These are phyloP conservation scores for Oryza nivara DNA, from an alignment of 176 grass and related monocot genomes.

Conservation along the genomic window DNA sequence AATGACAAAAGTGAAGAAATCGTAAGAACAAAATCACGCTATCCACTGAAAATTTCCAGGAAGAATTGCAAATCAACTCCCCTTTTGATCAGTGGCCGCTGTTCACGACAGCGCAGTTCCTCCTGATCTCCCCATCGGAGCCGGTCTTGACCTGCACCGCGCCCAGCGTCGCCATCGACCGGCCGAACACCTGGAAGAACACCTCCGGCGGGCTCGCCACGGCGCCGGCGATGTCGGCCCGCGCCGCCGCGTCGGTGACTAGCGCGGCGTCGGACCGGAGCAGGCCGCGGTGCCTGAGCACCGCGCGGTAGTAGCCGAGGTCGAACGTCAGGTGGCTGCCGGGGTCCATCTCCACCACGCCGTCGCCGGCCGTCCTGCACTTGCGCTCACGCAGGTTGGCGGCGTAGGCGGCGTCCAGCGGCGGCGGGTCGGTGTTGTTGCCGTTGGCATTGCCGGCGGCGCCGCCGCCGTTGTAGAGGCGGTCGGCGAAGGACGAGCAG, in stretches of 20 bases:
- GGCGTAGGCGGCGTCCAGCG: slow-evolving; percentile 62
- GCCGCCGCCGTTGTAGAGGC: slow-evolving; percentile 50
- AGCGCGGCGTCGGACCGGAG: slow-evolving; percentile 73
- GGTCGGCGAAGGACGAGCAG: slow-evolving; percentile 59
- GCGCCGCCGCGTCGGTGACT: slow-evolving; percentile 41
- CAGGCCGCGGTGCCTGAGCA: slow-evolving; percentile 69
- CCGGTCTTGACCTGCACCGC: slow-evolving; percentile 65
- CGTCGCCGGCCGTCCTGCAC: slow-evolving; percentile 48
- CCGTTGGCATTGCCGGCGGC: slow-evolving; percentile 16
- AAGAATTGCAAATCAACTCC: background rate
- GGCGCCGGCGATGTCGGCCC: slow-evolving; percentile 43
- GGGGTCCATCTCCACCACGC: slow-evolving; percentile 86
- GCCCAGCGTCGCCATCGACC: slow-evolving; percentile 71
- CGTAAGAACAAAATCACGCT: slow-evolving; percentile 12
- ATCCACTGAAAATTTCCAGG: background rate
- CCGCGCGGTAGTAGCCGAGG: slow-evolving; percentile 64
- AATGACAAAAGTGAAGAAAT: background rate
- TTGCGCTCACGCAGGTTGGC: slow-evolving; percentile 67
- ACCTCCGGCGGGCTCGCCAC: slow-evolving; percentile 36
- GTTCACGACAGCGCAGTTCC: slow-evolving; percentile 61
- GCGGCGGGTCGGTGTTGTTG: slow-evolving; percentile 50
- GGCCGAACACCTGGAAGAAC: slow-evolving; percentile 67
- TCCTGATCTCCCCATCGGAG: slow-evolving; percentile 68
- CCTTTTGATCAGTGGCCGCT: background rate
- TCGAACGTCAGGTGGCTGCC: slow-evolving; percentile 82